phyloP scores from a whole-genome alignment of 140 eudicot species.

The Bidens hawaiensis region DNA sequence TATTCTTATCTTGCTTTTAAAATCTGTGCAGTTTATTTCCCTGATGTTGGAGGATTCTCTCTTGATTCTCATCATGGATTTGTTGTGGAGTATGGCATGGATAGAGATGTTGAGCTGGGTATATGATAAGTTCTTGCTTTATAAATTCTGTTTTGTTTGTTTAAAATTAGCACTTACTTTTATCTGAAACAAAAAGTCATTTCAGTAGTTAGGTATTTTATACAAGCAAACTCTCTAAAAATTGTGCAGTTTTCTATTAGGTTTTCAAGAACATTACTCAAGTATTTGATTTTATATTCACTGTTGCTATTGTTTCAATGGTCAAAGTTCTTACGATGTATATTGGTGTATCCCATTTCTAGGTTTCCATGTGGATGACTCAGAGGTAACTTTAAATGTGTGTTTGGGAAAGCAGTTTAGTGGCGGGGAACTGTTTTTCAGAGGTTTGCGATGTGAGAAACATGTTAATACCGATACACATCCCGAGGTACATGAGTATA shows the following conservation, averaged over 20 bases:
- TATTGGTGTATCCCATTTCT: conserved; percentile 1
- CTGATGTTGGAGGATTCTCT: conserved; percentile 86
- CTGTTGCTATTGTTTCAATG: not conserved
- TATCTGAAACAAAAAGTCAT: too few species aligned
- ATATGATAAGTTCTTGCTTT: conserved; percentile 17
- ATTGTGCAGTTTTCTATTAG: not conserved
- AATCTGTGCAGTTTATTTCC: conserved; percentile 66
- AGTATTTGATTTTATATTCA: not conserved
- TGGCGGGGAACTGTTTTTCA: conserved; percentile 93
- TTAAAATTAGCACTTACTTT: not conserved
- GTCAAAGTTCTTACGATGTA: not conserved
- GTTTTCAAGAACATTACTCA: not conserved
- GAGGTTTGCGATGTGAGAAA: conserved; percentile 89
- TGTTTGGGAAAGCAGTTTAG: conserved; percentile 82
- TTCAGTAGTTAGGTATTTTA: not conserved
- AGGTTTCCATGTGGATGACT: conserved; percentile 97
- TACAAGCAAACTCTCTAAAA: not conserved
- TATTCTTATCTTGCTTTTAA: not conserved
- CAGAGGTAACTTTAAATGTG: conserved; percentile 87
- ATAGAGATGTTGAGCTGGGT: conserved; percentile 89
- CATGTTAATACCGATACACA: conserved; percentile 79
- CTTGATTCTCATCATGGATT: conserved; percentile 98
- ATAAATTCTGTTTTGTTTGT: not conserved
- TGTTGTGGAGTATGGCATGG: conserved; percentile 89
- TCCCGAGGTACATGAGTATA: conserved; percentile 53